These are phyloP conservation scores for Candida multigemmis DNA, from an alignment of 805 yeast genomes.

Conservation along the genomic window DNA sequence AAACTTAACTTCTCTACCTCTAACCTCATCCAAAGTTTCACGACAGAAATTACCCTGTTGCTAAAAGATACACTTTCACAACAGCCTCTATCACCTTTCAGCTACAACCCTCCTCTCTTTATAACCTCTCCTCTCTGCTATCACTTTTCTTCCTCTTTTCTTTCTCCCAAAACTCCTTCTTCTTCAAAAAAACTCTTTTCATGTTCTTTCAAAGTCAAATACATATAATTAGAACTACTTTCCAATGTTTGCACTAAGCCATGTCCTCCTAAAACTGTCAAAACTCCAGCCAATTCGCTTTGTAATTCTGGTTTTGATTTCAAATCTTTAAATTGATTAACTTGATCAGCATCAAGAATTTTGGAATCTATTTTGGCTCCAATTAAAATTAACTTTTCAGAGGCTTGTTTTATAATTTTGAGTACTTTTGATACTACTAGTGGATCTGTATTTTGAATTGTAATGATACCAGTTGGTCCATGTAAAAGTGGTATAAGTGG, in stretches of 20 bases:
- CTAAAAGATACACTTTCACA: too few species aligned
- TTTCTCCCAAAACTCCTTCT: neutral
- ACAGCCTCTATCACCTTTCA: too few species aligned
- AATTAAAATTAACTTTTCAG: constrained; percentile 68
- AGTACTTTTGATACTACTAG: constrained; percentile 49
- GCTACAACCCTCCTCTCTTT: too few species aligned
- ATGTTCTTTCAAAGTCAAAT: constrained; percentile 60
- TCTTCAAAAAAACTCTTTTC: constrained; percentile 4
- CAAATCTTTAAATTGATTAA: constrained; percentile 61
- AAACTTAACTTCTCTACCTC: too few species aligned
- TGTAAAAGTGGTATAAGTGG: constrained; percentile 62
- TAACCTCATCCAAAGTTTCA: too few species aligned
- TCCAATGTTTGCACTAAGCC: constrained; percentile 79
- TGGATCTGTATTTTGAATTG: constrained; percentile 68
- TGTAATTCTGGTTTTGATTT: constrained; percentile 67
- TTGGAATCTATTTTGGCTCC: constrained; percentile 77
- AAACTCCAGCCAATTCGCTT: constrained; percentile 72
- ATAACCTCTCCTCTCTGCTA: too few species aligned
- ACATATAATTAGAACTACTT: constrained; percentile 55
- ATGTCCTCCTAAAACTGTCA: constrained; percentile 82
- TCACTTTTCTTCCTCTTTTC: constrained; percentile 6
- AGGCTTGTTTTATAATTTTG: constrained; percentile 50
- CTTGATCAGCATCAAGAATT: constrained; percentile 40
- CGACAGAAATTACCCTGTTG: too few species aligned
- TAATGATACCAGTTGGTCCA: constrained; percentile 82